Base-by-base conservation (phyloP, 306 rosid genomes). In the Neltuma alba region DNA sequence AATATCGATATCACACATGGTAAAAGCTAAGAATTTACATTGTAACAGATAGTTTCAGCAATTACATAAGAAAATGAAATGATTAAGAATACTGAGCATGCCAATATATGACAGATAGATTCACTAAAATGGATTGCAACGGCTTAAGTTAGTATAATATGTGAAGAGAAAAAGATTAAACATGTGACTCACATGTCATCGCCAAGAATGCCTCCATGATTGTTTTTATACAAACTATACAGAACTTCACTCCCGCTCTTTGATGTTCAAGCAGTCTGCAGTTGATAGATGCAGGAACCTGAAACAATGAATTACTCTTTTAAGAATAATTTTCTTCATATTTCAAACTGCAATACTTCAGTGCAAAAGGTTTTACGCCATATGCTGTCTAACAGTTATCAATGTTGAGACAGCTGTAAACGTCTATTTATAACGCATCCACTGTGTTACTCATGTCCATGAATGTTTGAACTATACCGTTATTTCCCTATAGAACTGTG, bases 161-260 rank as follows among this genome's bases (percentile, higher is more conserved):
- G 33, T 13, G 76, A 23, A 36, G 38, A n/a, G 15, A 44, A 54
- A 65, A 25, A 16, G 44, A 33, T 41, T 41, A 27, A 73, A 73
- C 47, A 16, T 55, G 64, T 50, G 71, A 84, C 92, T 84, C 79
- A 94, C 99, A 94, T 94, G 89, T 94, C 97, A 86, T 94, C 99
- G 74, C 97, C 99, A 86, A 94, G 99, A 76, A 94, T 82, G 69
- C 99, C 99, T 60, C 99, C 99, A 82, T 86, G 97, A 68, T 90
- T 93, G 74, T 91, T 91, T 89, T 89, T 91, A 85, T 88, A 92
- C 79, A 94, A 79, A 76, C 79, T 85, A 78, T 89, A 91, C 54
- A 94, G 70, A 88, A 94, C 81, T 79, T 83, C 60, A 94, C 97
- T 42, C 97, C 97, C 77, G 38, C 92, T 70, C 97, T 88, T 80